Percentiles rank a stretch among this genome's conserved stretches.
These are phyloP conservation scores for Wickerhamomyces chaumierensis DNA, from an alignment of 805 yeast genomes.

Conservation along the genomic window DNA sequence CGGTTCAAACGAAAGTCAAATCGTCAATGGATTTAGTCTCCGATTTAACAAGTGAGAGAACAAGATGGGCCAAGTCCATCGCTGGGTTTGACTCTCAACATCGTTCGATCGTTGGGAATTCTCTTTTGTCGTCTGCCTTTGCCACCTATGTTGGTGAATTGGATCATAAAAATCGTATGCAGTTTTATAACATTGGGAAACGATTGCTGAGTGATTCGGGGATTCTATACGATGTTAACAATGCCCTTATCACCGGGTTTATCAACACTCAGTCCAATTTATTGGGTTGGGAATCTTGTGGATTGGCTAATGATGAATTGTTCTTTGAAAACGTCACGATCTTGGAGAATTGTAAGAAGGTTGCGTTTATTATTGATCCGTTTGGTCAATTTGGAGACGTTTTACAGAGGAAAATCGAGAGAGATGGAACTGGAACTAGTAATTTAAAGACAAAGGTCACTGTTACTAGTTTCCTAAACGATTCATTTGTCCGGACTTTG, in stretches of 20 bases:
- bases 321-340: constrained; percentile 55
- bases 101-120: constrained; percentile 47
- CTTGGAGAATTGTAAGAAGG: constrained; percentile 25
- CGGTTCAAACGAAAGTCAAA: constrained; percentile 46
- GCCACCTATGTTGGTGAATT: constrained; percentile 47
- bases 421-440: constrained; percentile 17
- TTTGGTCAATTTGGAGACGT: constrained; percentile 33
- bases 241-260: constrained; percentile 23
- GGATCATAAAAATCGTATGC: constrained; percentile 36
- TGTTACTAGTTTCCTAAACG: constrained; percentile 63
- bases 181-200: constrained; percentile 26
- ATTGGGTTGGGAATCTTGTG: constrained; percentile 39
- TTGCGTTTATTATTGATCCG: constrained; percentile 70
- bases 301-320: constrained; percentile 47
- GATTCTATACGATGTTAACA: constrained; percentile 28
- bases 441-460: constrained; percentile 20
- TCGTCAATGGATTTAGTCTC: constrained; percentile 55
- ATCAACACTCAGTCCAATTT: constrained; percentile 30
- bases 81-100: constrained; percentile 35
- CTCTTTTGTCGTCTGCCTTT: constrained; percentile 52
- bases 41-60: constrained; percentile 53
- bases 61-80: constrained; percentile 64
- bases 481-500: constrained; percentile 50
- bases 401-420: constrained; percentile 21
- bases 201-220: constrained; percentile 21